These are phyloP conservation scores for Amanita thiersii DNA, from an alignment of 768 basidiomycete species.

Conservation along the genomic window DNA sequence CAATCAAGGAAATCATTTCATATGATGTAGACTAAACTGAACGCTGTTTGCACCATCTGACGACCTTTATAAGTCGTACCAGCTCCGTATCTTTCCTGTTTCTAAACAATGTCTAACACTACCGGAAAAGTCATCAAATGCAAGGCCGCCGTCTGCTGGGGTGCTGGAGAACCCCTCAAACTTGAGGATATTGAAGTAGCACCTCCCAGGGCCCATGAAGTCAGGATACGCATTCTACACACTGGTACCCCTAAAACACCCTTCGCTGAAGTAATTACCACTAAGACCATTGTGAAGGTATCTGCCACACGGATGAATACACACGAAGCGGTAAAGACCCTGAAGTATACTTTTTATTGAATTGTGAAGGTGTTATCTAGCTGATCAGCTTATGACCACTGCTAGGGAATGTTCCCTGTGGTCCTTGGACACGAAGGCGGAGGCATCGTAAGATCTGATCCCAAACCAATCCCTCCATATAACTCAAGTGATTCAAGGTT, in stretches of 20 bases:
- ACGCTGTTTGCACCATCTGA: constrained; percentile 4
- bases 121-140: constrained; percentile 74
- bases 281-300: constrained; percentile 35
- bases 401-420: constrained; percentile 80
- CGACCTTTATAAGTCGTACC: constrained; percentile 10
- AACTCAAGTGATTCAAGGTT: constrained; percentile 44
- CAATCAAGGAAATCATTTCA: constrained; percentile 9
- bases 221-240: constrained; percentile 86
- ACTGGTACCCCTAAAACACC: constrained; percentile 48
- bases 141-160: constrained; percentile 96
- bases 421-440: constrained; percentile 96
- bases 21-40: constrained; percentile 2
- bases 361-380: constrained; percentile 2
- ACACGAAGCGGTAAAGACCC: constrained; percentile 94
- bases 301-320: constrained; percentile 98
- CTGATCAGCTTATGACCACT: not conserved
- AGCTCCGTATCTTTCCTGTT: constrained; percentile 9
- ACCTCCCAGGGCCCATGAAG: constrained; percentile 85
- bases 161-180: constrained; percentile 75
- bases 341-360: constrained; percentile 56
- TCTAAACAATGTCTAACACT: constrained; percentile 64
- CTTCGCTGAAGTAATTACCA: constrained; percentile 9
- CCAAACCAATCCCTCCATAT: not conserved
- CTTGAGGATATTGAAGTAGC: constrained; percentile 92
- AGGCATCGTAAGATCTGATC: constrained; percentile 58